These are phyloP conservation scores for Sanchytrium tribonematis DNA, from an alignment of 371 early-diverging fungal genomes.

Conservation along the genomic window DNA sequence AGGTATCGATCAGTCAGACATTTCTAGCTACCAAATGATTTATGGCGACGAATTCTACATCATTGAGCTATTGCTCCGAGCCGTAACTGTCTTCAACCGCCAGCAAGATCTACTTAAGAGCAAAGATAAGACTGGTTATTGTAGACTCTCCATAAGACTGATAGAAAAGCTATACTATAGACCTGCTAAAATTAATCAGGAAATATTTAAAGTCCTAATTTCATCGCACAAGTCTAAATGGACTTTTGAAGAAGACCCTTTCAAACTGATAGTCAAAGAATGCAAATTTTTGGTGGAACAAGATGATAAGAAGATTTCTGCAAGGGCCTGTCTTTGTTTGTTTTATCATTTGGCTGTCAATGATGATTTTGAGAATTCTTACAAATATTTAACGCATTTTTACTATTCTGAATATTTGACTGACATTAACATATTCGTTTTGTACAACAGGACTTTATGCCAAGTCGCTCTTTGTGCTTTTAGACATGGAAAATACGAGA, in stretches of 20 bases:
- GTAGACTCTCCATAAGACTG: not conserved
- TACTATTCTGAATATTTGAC: constrained; percentile 13
- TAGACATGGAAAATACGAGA: constrained; percentile 66
- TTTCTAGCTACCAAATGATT: not conserved
- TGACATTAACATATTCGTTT: constrained; percentile 69
- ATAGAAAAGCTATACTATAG: not conserved
- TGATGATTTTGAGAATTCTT: not conserved
- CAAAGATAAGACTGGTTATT: not conserved
- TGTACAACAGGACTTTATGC: constrained; percentile 80
- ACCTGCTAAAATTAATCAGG: not conserved
- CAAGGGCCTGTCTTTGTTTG: not conserved
- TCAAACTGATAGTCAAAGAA: not conserved
- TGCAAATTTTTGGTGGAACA: not conserved
- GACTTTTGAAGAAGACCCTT: not conserved
- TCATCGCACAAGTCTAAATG: too few species aligned
- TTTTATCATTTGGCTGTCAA: not conserved
- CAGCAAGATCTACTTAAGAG: not conserved
- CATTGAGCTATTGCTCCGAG: not conserved
- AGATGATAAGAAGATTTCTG: not conserved
- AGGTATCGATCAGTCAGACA: constrained; percentile 38
- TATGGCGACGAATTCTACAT: not conserved
- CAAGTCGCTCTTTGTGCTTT: constrained; percentile 90
- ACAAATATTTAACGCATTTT: not conserved
- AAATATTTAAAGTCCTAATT: not conserved
- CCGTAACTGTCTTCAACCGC: not conserved